Conservation (phyloP, 495 filamentous ascomycete species). For the Penicillium lividum region DNA sequence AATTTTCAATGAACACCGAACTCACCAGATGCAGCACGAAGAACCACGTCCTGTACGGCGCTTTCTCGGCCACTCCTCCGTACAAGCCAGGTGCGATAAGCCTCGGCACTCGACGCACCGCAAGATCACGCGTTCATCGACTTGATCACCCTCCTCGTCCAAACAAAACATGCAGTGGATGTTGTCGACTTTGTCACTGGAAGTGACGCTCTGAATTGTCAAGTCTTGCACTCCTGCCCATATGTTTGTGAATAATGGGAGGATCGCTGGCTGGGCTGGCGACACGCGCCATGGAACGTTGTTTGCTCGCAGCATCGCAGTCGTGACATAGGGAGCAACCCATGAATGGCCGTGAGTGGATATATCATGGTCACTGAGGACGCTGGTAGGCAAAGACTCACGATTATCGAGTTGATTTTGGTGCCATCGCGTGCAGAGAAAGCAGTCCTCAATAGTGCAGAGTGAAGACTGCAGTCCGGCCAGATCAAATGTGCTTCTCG, state of each 20-base stretch:
- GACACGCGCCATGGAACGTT: background rate
- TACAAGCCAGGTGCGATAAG: background rate
- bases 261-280: background rate
- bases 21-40: background rate
- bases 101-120: background rate
- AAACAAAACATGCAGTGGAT: background rate
- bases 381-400: background rate
- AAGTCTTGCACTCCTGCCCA: background rate
- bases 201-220: background rate
- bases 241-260: background rate
- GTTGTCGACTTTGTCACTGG: background rate
- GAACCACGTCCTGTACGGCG: background rate
- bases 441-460: background rate
- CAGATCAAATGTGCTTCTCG: background rate
- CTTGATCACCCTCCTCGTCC: background rate
- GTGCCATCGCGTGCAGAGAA: background rate
- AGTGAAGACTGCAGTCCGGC: conserved; percentile 1
- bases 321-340: background rate
- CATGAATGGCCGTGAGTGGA: background rate
- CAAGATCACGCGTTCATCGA: background rate
- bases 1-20: background rate
- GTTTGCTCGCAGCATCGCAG: background rate
- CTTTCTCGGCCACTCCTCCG: conserved; percentile 1
- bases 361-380: background rate
- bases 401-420: background rate